Conservation (phyloP, 2,329 filamentous ascomycete genomes). For the Mycocentrospora acerina region DNA sequence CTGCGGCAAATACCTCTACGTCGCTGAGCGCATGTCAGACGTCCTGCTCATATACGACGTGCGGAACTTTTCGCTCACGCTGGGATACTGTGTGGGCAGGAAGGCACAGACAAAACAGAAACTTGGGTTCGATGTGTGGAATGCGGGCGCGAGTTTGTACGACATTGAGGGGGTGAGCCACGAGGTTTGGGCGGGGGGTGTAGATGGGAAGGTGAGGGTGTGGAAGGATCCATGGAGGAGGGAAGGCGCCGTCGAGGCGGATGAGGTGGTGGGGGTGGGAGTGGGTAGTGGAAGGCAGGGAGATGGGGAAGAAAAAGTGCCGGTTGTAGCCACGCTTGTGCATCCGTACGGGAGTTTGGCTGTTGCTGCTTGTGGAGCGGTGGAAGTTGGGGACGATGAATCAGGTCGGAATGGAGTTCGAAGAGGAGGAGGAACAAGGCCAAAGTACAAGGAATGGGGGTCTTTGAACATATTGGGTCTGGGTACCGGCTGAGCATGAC, state of each 20-base stretch:
- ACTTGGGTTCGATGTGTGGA: constrained; percentile 57
- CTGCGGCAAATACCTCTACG: constrained; percentile 59
- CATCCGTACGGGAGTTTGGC: constrained; percentile 24
- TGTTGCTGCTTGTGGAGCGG: constrained; percentile 25
- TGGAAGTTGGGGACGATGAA: constrained; percentile 5
- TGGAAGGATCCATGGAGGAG: constrained; percentile 36
- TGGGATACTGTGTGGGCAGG: constrained; percentile 52
- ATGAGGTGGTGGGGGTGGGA: constrained; percentile 21
- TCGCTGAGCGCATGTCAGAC: constrained; percentile 59
- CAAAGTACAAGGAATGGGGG: constrained; percentile 22
- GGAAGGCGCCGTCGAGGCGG: constrained; percentile 41
- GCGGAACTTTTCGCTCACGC: constrained; percentile 52
- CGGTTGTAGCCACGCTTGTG: constrained; percentile 27
- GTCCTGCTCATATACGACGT: constrained; percentile 61
- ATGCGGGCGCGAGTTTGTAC: constrained; percentile 22
- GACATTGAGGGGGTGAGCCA: constrained; percentile 31
- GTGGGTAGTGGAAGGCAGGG: too few species aligned
- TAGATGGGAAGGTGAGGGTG: constrained; percentile 55
- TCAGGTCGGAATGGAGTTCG: neutral
- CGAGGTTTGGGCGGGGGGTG: constrained; percentile 62
- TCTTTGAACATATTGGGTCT: constrained; percentile 28
- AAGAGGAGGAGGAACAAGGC: constrained; percentile 14
- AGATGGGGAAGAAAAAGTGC: constrained; percentile 3
- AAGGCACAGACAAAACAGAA: constrained; percentile 55
- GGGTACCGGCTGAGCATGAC: constrained; percentile 4